Percentiles rank a stretch among this genome's conserved stretches.
These are phyloP conservation scores for Jaltomata sinuosa DNA, from an alignment of 257 asterid genomes.

Conservation along the genomic window DNA sequence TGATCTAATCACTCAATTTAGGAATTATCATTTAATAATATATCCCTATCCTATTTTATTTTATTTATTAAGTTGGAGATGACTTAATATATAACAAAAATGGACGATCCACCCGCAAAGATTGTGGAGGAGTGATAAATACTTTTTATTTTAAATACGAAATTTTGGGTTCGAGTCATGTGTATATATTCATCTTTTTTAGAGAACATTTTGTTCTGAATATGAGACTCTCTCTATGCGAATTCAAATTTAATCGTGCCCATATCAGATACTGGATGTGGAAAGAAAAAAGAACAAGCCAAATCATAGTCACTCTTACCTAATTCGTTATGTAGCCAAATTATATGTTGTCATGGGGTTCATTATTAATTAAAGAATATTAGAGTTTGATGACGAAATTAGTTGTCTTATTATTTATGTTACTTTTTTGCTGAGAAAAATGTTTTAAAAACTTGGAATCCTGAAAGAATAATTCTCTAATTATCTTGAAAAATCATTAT, in stretches of 20 bases:
- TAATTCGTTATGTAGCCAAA: conserved; percentile 13
- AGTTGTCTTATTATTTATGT: neutral
- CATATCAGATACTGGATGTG: too few species aligned
- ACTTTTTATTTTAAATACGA: neutral
- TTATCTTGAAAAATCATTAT: neutral
- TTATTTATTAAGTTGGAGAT: neutral
- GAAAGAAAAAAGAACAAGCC: neutral
- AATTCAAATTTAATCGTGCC: neutral
- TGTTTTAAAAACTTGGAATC: neutral
- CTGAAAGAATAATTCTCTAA: neutral
- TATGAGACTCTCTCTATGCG: accelerated
- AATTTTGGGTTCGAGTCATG: accelerated
- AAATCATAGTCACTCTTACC: conserved; percentile 10
- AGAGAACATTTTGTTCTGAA: accelerated
- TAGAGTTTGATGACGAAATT: conserved; percentile 15
- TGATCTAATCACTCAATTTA: neutral
- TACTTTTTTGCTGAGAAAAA: neutral
- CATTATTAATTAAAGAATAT: conserved; percentile 3
- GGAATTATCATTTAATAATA: neutral
- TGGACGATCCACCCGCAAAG: too few species aligned
- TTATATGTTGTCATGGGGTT: conserved; percentile 8
- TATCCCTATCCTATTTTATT: neutral
- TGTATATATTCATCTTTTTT: neutral
- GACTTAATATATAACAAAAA: neutral
- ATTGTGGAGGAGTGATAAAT: neutral